phyloP scores from a whole-genome alignment of 441 rosid species.

The Geranium incanum region DNA sequence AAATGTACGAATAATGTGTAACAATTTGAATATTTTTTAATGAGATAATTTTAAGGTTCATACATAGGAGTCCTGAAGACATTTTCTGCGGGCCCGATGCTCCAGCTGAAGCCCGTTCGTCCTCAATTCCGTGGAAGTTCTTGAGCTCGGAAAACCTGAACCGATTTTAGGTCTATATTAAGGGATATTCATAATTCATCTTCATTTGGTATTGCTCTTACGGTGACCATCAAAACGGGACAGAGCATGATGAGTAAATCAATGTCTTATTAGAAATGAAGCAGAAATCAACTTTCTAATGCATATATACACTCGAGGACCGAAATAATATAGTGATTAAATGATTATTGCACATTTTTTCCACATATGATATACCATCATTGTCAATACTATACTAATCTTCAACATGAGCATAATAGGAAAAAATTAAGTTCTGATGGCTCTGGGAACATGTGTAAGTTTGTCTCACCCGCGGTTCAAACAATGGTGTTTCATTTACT shows the following conservation, averaged over 20 bases:
- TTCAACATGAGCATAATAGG: neutral
- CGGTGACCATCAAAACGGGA: neutral
- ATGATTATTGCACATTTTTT: no score
- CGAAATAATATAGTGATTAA: neutral
- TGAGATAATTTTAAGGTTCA: constrained; percentile 17
- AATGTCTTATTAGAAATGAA: neutral
- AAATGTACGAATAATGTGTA: neutral
- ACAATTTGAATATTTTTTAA: neutral
- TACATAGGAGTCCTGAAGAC: constrained; percentile 77
- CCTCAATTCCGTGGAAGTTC: constrained; percentile 65
- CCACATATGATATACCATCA: no score
- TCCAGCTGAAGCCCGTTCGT: constrained; percentile 49
- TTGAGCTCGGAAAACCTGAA: constrained; percentile 76
- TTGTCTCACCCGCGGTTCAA: neutral
- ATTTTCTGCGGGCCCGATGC: constrained; percentile 64
- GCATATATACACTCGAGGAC: neutral
- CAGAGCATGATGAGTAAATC: neutral
- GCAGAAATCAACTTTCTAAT: neutral
- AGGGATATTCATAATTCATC: neutral
- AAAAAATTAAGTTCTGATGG: neutral
- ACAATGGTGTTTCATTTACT: neutral
- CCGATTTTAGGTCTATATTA: constrained; percentile 18
- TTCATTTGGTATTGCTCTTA: neutral
- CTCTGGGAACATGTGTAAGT: neutral
- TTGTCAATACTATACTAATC: no score